phyloP scores from a whole-genome alignment of 1,284 basidiomycete genomes.

The Cryptococcus amylolentus region DNA sequence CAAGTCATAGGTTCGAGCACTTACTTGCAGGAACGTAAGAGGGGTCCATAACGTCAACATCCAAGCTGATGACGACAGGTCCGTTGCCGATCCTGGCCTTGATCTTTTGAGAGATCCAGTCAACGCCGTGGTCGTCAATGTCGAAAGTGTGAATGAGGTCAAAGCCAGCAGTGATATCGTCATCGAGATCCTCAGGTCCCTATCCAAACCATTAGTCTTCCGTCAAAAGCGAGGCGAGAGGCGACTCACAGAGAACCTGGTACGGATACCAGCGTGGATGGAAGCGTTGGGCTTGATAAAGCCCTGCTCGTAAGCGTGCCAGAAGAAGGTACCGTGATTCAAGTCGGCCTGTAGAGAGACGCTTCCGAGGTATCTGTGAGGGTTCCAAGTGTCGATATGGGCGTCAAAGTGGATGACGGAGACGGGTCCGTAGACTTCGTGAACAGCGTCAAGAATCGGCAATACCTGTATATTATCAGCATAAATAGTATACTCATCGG shows the following conservation, averaged over 20 bases:
- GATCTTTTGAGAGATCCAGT: conserved; percentile 47
- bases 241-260: conserved; percentile 32
- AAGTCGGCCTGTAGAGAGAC: conserved; percentile 26
- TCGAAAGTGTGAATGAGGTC: conserved; percentile 48
- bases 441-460: conserved; percentile 48
- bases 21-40: conserved; percentile 42
- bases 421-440: conserved; percentile 40
- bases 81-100: conserved; percentile 39
- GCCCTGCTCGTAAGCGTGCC: conserved; percentile 49
- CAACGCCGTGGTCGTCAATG: conserved; percentile 50
- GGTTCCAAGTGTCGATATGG: conserved; percentile 53
- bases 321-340: conserved; percentile 49
- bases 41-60: conserved; percentile 48
- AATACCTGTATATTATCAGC: conserved; percentile 41
- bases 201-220: not conserved
- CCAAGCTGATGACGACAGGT: conserved; percentile 40
- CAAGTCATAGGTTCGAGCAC: not conserved
- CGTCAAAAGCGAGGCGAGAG: not conserved
- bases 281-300: conserved; percentile 57
- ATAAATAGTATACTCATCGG: not conserved
- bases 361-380: conserved; percentile 33
- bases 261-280: conserved; percentile 52
- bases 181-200: conserved; percentile 26
- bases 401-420: conserved; percentile 49
- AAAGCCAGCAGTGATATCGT: conserved; percentile 51